Evolutionary conservation across 2,329 filamentous ascomycete genomes (phyloP), one percentile per base, ranked within the genome.

Genomic region (Neopestalotiopsis sp.): DNA sequence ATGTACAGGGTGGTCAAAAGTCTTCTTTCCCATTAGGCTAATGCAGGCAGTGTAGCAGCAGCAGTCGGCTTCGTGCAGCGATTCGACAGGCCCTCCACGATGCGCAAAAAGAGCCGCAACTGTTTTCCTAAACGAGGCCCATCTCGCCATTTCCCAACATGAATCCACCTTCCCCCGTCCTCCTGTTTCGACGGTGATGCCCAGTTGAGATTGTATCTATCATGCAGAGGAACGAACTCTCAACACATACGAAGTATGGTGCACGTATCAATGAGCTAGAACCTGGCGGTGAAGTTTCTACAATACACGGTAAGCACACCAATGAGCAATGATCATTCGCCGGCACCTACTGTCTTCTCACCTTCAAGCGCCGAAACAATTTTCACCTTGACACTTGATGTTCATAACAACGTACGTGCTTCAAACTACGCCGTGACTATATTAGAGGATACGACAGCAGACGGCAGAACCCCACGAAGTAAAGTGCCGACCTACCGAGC

Each of bases 21-120:
- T 66, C 45, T 20, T 20, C 5, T 40, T 6, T 32, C 49, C 49
- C 28, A 24, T n/a, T 20, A 40, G 49, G 63, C 63, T 66, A 66
- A 66, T 66, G 63, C 49, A 58, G 63, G 63, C 45, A 28, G 32
- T 66, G 49, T 66, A 66, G 63, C 34, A 58, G 62, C 62, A 65
- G 42, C 63, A 40, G 24, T 66, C 63, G 63, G 63, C 63, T 56
- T 66, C 45, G 30, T 66, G 63, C 63, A 66, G 20, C 63, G 30
- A 58, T 28, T 62, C 52, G 63, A 66, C 63, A 66, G 63, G 63
- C 63, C 34, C n/a, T 56, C 42, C 42, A 56, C 42, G 63, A 57
- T 38, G 45, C 52, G 20, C 32, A 12, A 40, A 57, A 56, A 66
- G 63, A 66, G 63, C 63, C 63, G 63, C 63, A 66, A 66, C 32